Base-by-base conservation (phyloP, 2,329 filamentous ascomycete species). In the Aspergillus tubingensis region DNA sequence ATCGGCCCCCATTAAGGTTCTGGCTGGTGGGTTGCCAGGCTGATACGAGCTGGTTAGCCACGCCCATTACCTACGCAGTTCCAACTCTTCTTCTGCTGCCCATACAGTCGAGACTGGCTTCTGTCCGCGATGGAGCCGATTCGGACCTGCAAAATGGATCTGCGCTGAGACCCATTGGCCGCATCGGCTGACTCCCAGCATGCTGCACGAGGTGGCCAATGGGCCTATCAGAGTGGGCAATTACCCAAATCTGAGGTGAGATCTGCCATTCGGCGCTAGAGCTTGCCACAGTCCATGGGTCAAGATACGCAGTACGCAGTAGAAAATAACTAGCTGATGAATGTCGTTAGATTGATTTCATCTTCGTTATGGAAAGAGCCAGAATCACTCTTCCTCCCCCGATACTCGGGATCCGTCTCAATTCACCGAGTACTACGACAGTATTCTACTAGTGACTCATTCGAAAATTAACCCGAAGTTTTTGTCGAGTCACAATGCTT, bases 1-100 rank as follows among this genome's bases (percentile, higher is more conserved):
- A 59, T 59, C 58, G 58, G 58, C 58, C 51, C 49, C 25, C 50
- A 30, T 30, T n/a, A 50, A 57, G 41, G n/a, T 27, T 43, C 39
- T 25, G 52, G 52, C 23, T 39, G 23, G 17, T 25, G 25, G 25
- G 15, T 36, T 49, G 44, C 21, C 15, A 49, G 13, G 13, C 44
- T 49, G 44, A 49, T 49, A 49, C 44, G 44, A 30, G 47, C 47
- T 30, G 47, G 41, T 50, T 50, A 50, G 47, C 47, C 47, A 50
- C 47, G n/a, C 47, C 25, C 23, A 50, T 50, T 50, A 50, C 47
- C 41, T 50, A 50, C 47, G 17, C 41, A 44, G 41, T 30, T 17
- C 47, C 25, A 27, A 25, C 3, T 21, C 39, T 19, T 43, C 39
- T 44, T 5, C 41, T 44, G 19, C 11, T 36, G 41, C 17, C 41